Conservation (phyloP, 2,329 filamentous ascomycete species). For the Botrytis porri region DNA sequence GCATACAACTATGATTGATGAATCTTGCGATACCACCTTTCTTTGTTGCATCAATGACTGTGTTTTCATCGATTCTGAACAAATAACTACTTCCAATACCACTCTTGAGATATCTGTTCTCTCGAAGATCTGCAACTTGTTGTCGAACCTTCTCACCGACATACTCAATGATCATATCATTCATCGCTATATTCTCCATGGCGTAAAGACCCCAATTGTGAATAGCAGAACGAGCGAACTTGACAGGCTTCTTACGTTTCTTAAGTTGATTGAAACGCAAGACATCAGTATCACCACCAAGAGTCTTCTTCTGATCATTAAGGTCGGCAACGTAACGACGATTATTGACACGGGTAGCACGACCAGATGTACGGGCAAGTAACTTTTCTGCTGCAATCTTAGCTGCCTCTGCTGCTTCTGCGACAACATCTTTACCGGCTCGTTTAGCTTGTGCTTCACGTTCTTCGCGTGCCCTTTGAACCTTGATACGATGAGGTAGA, state of each 20-base stretch:
- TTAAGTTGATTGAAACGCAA: constrained; percentile 98
- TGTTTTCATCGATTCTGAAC: constrained; percentile 97
- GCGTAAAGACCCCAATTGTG: constrained; percentile 99
- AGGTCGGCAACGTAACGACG: constrained; percentile 91
- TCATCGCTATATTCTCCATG: constrained; percentile 93
- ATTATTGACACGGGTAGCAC: constrained; percentile 93
- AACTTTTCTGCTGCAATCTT: constrained; percentile 76
- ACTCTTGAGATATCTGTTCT: constrained; percentile 88
- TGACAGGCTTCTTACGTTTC: constrained; percentile 98
- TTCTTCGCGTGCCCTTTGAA: constrained; percentile 86
- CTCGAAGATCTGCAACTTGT: constrained; percentile 93
- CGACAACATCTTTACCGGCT: constrained; percentile 63
- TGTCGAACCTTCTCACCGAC: constrained; percentile 97
- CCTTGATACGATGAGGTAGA: constrained; percentile 93
- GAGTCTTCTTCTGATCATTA: constrained; percentile 87
- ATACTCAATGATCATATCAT: constrained; percentile 99
- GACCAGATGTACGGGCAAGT: constrained; percentile 82
- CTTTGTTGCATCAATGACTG: constrained; percentile 96
- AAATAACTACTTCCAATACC: constrained; percentile 97
- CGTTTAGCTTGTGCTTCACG: constrained; percentile 74
- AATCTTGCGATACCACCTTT: constrained; percentile 97
- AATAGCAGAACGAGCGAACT: constrained; percentile 95
- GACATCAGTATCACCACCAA: constrained; percentile 81
- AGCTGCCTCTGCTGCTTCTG: constrained; percentile 66
- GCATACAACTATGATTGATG: constrained; percentile 98